Percentiles rank a stretch among this genome's conserved stretches.
Conservation (phyloP, 805 yeast species). For the Yamadazyma ubonensis region DNA sequence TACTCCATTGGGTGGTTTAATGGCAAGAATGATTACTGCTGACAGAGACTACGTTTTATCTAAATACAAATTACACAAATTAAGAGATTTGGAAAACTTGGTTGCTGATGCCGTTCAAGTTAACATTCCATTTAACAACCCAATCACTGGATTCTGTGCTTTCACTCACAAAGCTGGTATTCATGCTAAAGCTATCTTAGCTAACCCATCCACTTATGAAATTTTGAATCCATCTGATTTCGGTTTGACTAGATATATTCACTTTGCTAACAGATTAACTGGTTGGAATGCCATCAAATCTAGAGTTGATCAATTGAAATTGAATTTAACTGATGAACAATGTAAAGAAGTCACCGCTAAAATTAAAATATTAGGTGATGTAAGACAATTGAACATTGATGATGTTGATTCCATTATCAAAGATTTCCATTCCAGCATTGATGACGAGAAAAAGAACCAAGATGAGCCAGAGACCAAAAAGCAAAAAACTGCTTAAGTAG, state of each 20-base stretch:
- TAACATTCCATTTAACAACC: slow-evolving; percentile 96
- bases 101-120: slow-evolving; percentile 98
- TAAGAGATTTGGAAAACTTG: slow-evolving; percentile 91
- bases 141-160: slow-evolving; percentile 99
- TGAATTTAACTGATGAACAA: slow-evolving; percentile 87
- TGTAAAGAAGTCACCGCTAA: slow-evolving; percentile 91
- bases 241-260: slow-evolving; percentile 94
- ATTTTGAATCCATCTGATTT: slow-evolving; percentile 92
- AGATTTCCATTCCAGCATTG: slow-evolving; percentile 61
- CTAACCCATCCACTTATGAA: slow-evolving; percentile 98
- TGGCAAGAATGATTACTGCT: slow-evolving; percentile 99
- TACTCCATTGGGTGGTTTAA: slow-evolving; percentile 94
- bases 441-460: slow-evolving; percentile 41
- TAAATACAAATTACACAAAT: slow-evolving; percentile 92
- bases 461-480: slow-evolving; percentile 46
- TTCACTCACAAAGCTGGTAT: slow-evolving; percentile 99
- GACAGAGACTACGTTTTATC: slow-evolving; percentile 93
- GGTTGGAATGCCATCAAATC: slow-evolving; percentile 99
- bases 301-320: slow-evolving; percentile 94
- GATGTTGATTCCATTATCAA: slow-evolving; percentile 97
- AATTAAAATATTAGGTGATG: slow-evolving; percentile 92
- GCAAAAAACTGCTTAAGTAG: slow-evolving; percentile 18
- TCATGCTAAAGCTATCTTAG: slow-evolving; percentile 97
- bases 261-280: slow-evolving; percentile 95
- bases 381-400: slow-evolving; percentile 89